These are phyloP conservation scores for Hyaloscypha bicolor DNA, from an alignment of 495 filamentous ascomycete genomes.

Conservation along the genomic window DNA sequence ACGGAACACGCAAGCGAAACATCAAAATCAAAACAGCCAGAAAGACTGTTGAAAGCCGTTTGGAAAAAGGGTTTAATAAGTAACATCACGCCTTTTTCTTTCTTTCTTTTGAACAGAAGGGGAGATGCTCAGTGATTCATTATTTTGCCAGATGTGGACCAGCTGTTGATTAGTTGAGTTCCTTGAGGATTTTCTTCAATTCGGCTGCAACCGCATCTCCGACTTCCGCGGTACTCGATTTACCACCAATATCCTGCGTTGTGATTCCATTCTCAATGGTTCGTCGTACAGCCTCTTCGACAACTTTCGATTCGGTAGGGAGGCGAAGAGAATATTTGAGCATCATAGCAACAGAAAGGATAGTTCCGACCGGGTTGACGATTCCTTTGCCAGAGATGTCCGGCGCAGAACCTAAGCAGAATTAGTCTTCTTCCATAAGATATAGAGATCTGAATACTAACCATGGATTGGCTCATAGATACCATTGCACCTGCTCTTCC, in stretches of 20 bases:
- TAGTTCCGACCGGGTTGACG: conserved; percentile 82
- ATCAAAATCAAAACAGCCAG: background rate
- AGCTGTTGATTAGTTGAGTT: conserved; percentile 15
- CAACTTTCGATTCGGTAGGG: conserved; percentile 66
- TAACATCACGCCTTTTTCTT: background rate
- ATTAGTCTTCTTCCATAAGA: conserved; percentile 7
- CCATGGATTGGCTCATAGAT: conserved; percentile 99
- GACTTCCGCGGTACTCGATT: conserved; percentile 69
- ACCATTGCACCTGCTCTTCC: conserved; percentile 71
- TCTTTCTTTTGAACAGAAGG: background rate
- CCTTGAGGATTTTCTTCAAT: conserved; percentile 52
- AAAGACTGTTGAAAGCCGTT: background rate
- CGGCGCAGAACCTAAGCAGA: conserved; percentile 58
- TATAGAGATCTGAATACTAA: conserved; percentile 39
- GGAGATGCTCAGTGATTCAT: background rate
- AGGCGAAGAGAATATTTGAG: conserved; percentile 84
- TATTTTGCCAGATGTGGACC: background rate
- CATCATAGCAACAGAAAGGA: conserved; percentile 90
- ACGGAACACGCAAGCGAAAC: background rate
- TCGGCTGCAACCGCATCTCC: conserved; percentile 80
- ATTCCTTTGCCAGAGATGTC: conserved; percentile 87
- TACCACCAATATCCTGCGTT: conserved; percentile 81
- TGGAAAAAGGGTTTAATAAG: too few relatives aligned
- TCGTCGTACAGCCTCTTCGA: conserved; percentile 79
- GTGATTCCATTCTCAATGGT: conserved; percentile 74